Evolutionary conservation across 768 basidiomycete genomes (phyloP), one percentile per base, ranked within the genome.

Genomic region (Leccinum pellstonianum): DNA sequence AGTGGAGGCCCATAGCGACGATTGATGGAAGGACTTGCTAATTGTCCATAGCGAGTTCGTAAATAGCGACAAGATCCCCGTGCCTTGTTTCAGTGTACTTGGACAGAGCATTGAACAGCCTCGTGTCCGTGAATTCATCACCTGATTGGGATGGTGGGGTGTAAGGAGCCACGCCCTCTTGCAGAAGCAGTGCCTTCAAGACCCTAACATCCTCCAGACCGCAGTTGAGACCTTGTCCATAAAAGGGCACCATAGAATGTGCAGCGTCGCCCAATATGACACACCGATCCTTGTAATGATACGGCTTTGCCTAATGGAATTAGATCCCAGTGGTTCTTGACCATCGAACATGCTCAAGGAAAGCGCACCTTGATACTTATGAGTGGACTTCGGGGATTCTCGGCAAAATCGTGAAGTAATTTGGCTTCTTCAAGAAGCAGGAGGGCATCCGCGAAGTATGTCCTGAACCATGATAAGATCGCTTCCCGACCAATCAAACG

Each of bases 171-270:
- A 95, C 87, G 15, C 81, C 81, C 73, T 90, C 86, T 60, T 86
- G 81, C 57, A 84, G 83, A 68, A 98, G 80, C 57, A 95, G 76
- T 33, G 84, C 80, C 60, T 86, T 83, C 64, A 99, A 81, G 55
- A 98, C 85, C 65, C 97, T 86, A 66, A 98, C 95, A 74, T 99
- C 96, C 77, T 99, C 96, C 55, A 99, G 83, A 15, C 96, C 96
- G 70, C 95, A 97, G 71, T 99, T 99, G 66, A 98, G 82, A 46
- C 96, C 96, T 80, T 99, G 96, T 47, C 96, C 91, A 72, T 91
- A 95, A 77, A 95, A 95, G 62, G 96, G 95, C n/a, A 95, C 95
- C 95, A 98, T 98, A 47, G 93, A 90, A 75, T 99, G 96, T 11
- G 94, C 93, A 43, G 96, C 90, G 75, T 99, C 96, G 57, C 96